Evolutionary conservation across 2,329 filamentous ascomycete species (phyloP), one percentile per base, ranked within the genome.

Genomic region (Trichophyton benhamiae): DNA sequence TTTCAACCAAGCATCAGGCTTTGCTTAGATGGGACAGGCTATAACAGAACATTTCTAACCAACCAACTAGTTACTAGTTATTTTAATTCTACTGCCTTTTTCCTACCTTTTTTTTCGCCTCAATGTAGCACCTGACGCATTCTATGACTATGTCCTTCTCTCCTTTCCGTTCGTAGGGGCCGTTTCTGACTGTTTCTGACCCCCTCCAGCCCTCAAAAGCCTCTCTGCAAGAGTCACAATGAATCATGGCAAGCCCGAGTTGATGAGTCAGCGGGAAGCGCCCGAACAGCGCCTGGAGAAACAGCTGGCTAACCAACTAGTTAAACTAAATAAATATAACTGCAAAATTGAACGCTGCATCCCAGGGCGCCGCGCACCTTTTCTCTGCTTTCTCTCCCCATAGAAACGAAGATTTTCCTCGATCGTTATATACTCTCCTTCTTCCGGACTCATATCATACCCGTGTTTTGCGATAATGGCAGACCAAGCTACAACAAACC

Each of bases 401-500:
- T 13, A 38, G 33, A 38, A 13, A 38, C 33, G 33, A 38, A 38
- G 9, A 25, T 13, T 9, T 38, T 38, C 9, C 33, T 38, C 9
- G 9, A 46, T n/a, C 7, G 5, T 7, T 20, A 30, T 30, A 7
- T 30, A 30, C 27, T 46, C 15, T 20, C 42, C 42, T 20, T 30
- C 27, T 30, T 7, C 27, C 6, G 6, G 6, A n/a, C 8, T 20
- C 17, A 46, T 20, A n/a, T 6, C 42, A 46, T 46, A 46, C 42
- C 42, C 15, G 27, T 48, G 15, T 48, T 48, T 48, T 25, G 20
- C 20, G 17, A 41, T 20, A 48, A 64, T 64, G 62, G 42, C 62
- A n/a, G 62, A 64, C 27, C 8, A 53, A 20, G 58, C 33, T 30
- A 33, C 42, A 53, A 46, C 49, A 41, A 48, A 53, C 52, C 49